Evolutionary conservation across 257 asterid species (phyloP), one percentile per base, ranked within the genome.

Genomic region (Perilla frutescens): DNA sequence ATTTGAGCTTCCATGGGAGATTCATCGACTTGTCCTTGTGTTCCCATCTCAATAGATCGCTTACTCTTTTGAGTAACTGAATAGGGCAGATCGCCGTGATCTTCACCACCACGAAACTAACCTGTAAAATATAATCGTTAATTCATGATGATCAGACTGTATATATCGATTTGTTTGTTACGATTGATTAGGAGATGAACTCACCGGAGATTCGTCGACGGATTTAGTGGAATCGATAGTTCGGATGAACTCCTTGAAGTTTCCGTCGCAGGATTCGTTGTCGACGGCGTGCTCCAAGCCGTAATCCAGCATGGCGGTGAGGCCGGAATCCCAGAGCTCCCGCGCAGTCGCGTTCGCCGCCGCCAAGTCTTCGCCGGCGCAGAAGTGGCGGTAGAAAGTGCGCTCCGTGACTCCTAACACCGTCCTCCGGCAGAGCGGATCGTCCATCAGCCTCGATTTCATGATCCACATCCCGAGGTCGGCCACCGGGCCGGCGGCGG

Each of bases 1-100:
- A 55, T 3, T 76, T 66, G 9, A 58, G 84, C 86, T 90, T 95
- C 99, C 99, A 95, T 47, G 92, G 97, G 10, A 95, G 96, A 48
- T 79, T 75, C 13, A 82, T 40, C 34, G 92, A 75, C n/a, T 31
- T 68, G 49, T 89, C 83, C 73, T 48, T 85, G 72, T 79, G 66
- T 47, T 90, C 89, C 98, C 98, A 92, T 62, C 98, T 61, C 41
- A 95, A 71, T 7, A 87, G 76, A 84, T 95, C 98, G 70, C 99
- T 89, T 11, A 90, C 85, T 84, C 98, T 81, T 70, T 60, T 83
- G 0, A 95, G 96, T 74, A 92, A 45, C 8, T 47, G 74, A 1
- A 72, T 66, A 0, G 92, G 89, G 72, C 96, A 89, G 29, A 95
- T 89, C 32, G 98, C 98, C 0, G 96, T 90, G 3, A 90, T 77